Evolutionary conservation across 305 asterid species (phyloP).

Genomic region (Fraxinus albicans): DNA sequence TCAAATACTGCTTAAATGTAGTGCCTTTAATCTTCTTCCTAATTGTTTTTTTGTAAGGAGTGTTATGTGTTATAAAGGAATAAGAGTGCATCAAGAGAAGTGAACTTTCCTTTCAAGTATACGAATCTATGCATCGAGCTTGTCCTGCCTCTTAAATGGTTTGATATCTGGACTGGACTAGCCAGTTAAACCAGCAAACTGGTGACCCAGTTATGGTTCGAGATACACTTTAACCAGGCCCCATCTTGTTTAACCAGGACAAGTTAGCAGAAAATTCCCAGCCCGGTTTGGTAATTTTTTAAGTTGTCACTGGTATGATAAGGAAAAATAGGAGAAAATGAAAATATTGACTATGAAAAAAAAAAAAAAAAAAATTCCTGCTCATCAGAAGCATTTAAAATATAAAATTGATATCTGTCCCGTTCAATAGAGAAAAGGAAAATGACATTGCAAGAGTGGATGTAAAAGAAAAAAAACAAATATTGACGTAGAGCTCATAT

Average conservation of each 20-base stretch:
- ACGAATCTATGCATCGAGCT: not conserved
- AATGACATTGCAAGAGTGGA: not conserved
- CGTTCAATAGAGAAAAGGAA: not conserved
- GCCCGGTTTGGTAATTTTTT: not conserved
- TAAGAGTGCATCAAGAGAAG: not conserved
- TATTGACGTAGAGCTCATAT: not conserved
- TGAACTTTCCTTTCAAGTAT: not conserved
- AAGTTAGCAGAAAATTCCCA: not conserved
- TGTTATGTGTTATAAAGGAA: not conserved
- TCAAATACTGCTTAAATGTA: not conserved
- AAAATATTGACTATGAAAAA: not conserved
- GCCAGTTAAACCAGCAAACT: not conserved
- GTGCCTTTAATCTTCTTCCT: not conserved
- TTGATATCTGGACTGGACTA: not conserved
- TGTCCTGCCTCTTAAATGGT: not conserved
- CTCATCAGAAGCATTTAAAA: not conserved
- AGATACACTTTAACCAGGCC: not conserved
- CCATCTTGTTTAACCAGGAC: not conserved
- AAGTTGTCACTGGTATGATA: not conserved
- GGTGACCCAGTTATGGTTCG: not conserved
- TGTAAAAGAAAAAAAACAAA: not conserved
- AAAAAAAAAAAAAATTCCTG: not conserved
- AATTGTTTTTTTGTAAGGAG: not conserved
- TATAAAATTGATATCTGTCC: not conserved
- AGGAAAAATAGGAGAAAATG: not conserved